phyloP scores from a whole-genome alignment of 1,284 basidiomycete genomes.

The Athelia psychrophila region DNA sequence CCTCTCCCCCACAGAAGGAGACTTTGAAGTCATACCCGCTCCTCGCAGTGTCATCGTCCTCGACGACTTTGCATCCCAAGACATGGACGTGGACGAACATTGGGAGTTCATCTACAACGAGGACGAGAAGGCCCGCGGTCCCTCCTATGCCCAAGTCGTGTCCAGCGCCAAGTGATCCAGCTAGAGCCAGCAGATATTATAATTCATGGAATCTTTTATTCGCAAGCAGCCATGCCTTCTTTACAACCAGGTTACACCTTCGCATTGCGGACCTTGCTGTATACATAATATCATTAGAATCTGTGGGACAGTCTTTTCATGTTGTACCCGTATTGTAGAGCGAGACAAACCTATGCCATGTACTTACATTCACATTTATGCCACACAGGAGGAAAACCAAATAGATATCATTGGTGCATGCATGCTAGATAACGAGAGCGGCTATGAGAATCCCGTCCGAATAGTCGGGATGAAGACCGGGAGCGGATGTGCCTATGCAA shows the following conservation, averaged over 20 bases:
- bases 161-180: neutral
- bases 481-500: constrained; percentile 58
- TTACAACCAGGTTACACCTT: too few relatives aligned
- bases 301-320: too few relatives aligned
- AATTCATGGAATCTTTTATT: neutral
- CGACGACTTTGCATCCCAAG: constrained; percentile 36
- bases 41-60: constrained; percentile 52
- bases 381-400: neutral
- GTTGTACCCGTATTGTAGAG: neutral
- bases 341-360: neutral
- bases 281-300: too few relatives aligned
- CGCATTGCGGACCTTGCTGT: neutral
- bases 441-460: constrained; percentile 47
- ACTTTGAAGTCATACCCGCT: constrained; percentile 53
- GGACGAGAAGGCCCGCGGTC: constrained; percentile 30
- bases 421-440: neutral
- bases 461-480: constrained; percentile 59
- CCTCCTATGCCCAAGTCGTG: constrained; percentile 35
- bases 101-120: constrained; percentile 50
- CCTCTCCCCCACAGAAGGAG: constrained; percentile 26
- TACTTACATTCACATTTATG: too few relatives aligned
- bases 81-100: constrained; percentile 42
- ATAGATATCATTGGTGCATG: neutral
- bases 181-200: neutral
- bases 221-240: too few relatives aligned